A percentile compares a stretch with the other conserved stretches of the same genome.
Conservation (phyloP, 176 grass and related monocot genomes). For the Puya raimondii region DNA sequence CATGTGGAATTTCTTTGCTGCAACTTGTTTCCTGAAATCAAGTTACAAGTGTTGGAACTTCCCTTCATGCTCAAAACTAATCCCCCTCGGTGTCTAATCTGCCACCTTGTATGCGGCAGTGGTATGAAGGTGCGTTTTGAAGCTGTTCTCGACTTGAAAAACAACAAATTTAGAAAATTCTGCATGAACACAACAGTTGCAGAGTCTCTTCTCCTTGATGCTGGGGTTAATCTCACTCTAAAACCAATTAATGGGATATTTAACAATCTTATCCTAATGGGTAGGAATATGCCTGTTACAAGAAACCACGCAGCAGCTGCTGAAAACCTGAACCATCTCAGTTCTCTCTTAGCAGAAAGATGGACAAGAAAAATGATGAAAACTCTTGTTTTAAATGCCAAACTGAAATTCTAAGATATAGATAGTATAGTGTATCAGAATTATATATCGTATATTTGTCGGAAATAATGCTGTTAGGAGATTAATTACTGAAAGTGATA, state of each 20-base stretch:
- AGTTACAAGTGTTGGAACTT: not conserved
- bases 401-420: not conserved
- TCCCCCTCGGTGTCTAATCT: too few relatives aligned
- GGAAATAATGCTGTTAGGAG: too few relatives aligned
- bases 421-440: too few relatives aligned
- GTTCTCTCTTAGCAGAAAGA: not conserved
- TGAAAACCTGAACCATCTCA: not conserved
- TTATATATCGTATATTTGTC: too few relatives aligned
- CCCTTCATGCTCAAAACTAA: not conserved
- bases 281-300: not conserved
- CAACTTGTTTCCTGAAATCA: not conserved
- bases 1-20: not conserved
- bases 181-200: too few relatives aligned
- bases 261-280: not conserved
- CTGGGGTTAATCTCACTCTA: not conserved
- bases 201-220: too few relatives aligned
- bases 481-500: too few relatives aligned
- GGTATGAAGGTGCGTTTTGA: too few relatives aligned
- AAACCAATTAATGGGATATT: not conserved
- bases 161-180: too few relatives aligned
- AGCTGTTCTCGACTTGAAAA: too few relatives aligned
- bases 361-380: not conserved
- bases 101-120: too few relatives aligned
- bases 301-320: not conserved
- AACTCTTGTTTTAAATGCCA: not conserved